These are phyloP conservation scores for Beauveria sp. DNA, from an alignment of 2,329 filamentous ascomycete genomes.

Conservation along the genomic window DNA sequence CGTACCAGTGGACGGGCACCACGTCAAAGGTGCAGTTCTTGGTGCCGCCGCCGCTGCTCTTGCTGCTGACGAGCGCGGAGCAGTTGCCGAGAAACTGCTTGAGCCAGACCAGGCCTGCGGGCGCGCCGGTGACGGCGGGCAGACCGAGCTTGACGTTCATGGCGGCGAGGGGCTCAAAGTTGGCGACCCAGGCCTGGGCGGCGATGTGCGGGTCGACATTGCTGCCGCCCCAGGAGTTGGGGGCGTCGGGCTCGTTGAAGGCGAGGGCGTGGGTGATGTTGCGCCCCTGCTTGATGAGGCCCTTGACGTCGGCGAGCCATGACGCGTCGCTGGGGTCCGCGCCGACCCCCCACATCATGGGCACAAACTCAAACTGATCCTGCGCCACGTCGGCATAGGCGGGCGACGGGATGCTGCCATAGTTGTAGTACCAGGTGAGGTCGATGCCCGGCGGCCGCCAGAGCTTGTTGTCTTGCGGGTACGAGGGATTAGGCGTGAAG, in stretches of 20 bases:
- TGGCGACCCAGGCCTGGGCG: conserved; percentile 60
- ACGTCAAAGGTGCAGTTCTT: conserved; percentile 56
- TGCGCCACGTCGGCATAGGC: conserved; percentile 41
- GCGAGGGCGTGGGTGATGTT: conserved; percentile 62
- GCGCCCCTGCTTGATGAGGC: conserved; percentile 40
- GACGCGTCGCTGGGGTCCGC: conserved; percentile 40
- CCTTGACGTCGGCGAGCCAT: conserved; percentile 54
- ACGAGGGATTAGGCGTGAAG: conserved; percentile 50
- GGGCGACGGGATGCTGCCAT: conserved; percentile 47
- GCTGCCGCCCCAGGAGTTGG: conserved; percentile 49
- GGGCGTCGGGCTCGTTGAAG: conserved; percentile 73
- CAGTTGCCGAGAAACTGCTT: conserved; percentile 57
- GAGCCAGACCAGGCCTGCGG: conserved; percentile 58
- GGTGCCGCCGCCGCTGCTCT: conserved; percentile 14
- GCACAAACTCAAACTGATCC: conserved; percentile 62
- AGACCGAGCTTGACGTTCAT: conserved; percentile 61
- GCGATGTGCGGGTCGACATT: conserved; percentile 51
- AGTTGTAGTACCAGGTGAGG: conserved; percentile 84
- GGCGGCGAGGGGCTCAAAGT: conserved; percentile 61
- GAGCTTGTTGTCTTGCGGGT: conserved; percentile 54
- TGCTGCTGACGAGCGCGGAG: conserved; percentile 45
- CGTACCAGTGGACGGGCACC: conserved; percentile 60
- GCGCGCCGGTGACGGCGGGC: conserved; percentile 59
- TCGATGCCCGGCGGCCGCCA: conserved; percentile 52
- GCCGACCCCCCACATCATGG: conserved; percentile 68